Conservation (phyloP, 495 filamentous ascomycete genomes). For the Baudoinia panamericana region DNA sequence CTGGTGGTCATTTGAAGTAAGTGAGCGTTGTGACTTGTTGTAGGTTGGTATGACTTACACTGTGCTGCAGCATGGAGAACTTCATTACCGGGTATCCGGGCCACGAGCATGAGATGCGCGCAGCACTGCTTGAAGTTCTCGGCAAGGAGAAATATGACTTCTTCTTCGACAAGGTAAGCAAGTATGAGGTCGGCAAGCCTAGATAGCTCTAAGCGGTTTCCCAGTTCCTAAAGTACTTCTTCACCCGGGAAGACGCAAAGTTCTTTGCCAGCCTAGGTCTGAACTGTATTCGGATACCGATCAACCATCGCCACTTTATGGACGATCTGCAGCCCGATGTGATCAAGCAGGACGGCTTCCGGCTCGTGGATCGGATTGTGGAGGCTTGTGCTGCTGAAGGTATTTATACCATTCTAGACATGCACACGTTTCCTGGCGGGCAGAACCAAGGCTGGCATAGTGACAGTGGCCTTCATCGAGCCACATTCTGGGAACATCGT, state of each 20-base stretch:
- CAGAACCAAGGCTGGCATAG: slow-evolving; percentile 57
- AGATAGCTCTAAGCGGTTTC: background rate
- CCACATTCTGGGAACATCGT: slow-evolving; percentile 51
- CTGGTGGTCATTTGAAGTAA: slow-evolving; percentile 39
- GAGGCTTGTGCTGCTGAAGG: slow-evolving; percentile 42
- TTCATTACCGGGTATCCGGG: slow-evolving; percentile 57
- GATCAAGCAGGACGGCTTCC: slow-evolving; percentile 44
- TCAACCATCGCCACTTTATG: slow-evolving; percentile 54
- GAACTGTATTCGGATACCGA: slow-evolving; percentile 50
- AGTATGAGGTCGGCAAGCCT: background rate
- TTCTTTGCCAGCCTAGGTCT: slow-evolving; percentile 45
- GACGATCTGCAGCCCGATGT: slow-evolving; percentile 50
- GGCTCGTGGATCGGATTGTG: slow-evolving; percentile 46
- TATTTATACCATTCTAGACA: slow-evolving; percentile 43
- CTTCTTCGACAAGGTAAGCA: slow-evolving; percentile 33
- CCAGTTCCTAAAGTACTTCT: slow-evolving; percentile 49
- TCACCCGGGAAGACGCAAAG: slow-evolving; percentile 46
- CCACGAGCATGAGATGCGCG: slow-evolving; percentile 44
- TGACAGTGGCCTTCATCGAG: slow-evolving; percentile 41
- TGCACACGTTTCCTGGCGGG: slow-evolving; percentile 51
- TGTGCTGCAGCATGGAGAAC: slow-evolving; percentile 35
- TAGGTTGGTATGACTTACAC: no score
- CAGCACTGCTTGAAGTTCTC: slow-evolving; percentile 42
- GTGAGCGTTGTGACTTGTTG: no score
- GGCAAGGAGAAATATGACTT: slow-evolving; percentile 38